Evolutionary conservation across 257 asterid species (phyloP).

Genomic region (Anisodus tanguticus): DNA sequence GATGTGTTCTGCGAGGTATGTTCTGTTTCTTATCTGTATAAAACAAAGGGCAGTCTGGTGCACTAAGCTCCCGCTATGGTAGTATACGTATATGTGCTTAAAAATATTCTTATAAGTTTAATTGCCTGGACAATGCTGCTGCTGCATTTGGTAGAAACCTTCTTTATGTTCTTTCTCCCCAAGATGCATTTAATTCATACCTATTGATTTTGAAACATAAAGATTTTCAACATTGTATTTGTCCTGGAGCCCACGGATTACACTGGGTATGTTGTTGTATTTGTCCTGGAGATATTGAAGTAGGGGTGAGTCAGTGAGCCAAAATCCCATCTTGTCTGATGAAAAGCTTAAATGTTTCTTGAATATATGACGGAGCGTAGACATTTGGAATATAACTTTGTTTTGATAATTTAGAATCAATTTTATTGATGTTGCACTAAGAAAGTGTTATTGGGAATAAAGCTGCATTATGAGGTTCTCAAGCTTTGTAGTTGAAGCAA

Average conservation of each 20-base stretch:
- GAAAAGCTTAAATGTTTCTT: constrained; percentile 9
- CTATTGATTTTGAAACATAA: constrained; percentile 13
- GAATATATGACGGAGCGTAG: not conserved
- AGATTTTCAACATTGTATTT: constrained; percentile 17
- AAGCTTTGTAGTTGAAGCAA: not conserved
- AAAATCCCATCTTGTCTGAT: not conserved
- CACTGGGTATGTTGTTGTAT: too few relatives aligned
- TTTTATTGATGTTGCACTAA: not conserved
- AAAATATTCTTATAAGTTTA: not conserved
- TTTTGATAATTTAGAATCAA: not conserved
- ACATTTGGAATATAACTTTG: not conserved
- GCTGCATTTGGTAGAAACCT: not conserved
- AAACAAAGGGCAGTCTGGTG: too few relatives aligned
- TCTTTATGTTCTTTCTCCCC: not conserved
- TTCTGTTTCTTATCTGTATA: not conserved
- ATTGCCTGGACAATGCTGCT: not conserved
- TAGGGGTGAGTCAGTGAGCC: constrained; percentile 11
- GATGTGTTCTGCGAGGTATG: constrained; percentile 38
- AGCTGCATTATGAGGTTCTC: not conserved
- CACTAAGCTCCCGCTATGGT: not conserved
- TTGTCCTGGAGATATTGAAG: constrained; percentile 5
- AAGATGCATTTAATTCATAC: not conserved
- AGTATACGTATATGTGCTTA: not conserved
- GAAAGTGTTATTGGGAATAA: not conserved
- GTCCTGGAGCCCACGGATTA: too few relatives aligned